These are phyloP conservation scores for Bidens hawaiensis DNA, from an alignment of 140 eudicot species.

Conservation along the genomic window DNA sequence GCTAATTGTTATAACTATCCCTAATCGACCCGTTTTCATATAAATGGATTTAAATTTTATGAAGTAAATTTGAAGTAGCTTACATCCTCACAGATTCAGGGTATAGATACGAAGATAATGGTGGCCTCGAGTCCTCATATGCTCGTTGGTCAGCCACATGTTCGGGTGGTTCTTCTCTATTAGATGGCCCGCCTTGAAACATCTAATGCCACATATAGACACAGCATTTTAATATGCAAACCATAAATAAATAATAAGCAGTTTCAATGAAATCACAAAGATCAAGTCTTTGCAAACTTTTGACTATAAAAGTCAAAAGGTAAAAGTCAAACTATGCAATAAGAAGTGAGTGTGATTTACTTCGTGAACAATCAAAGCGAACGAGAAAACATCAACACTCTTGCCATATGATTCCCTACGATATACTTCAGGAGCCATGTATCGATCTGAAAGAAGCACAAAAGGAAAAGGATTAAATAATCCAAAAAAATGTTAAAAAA, in stretches of 20 bases:
- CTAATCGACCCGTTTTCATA: neutral
- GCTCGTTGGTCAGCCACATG: conserved; percentile 67
- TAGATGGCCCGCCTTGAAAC: conserved; percentile 75
- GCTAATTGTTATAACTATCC: neutral
- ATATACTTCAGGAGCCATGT: conserved; percentile 81
- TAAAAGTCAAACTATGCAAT: too few relatives aligned
- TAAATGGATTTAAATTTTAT: neutral
- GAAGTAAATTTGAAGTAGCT: conserved; percentile 20
- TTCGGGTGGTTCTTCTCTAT: conserved; percentile 55
- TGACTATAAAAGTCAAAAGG: conserved; percentile 16
- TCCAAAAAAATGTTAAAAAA: neutral
- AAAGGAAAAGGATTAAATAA: neutral
- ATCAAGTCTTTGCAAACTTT: neutral
- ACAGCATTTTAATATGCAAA: conserved; percentile 7
- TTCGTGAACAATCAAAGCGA: conserved; percentile 64
- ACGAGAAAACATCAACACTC: conserved; percentile 77
- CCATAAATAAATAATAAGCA: neutral
- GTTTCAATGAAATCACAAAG: conserved; percentile 10
- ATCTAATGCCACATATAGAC: conserved; percentile 35
- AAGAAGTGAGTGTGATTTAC: conserved; percentile 26
- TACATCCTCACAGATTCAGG: conserved; percentile 61
- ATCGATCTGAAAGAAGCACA: conserved; percentile 42
- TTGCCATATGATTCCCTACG: conserved; percentile 75
- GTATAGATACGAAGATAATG: conserved; percentile 43
- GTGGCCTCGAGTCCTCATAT: conserved; percentile 62